Evolutionary conservation across 2,329 filamentous ascomycete genomes (phyloP), one percentile per base, ranked within the genome.

Genomic region (Diplodia scrobiculata): DNA sequence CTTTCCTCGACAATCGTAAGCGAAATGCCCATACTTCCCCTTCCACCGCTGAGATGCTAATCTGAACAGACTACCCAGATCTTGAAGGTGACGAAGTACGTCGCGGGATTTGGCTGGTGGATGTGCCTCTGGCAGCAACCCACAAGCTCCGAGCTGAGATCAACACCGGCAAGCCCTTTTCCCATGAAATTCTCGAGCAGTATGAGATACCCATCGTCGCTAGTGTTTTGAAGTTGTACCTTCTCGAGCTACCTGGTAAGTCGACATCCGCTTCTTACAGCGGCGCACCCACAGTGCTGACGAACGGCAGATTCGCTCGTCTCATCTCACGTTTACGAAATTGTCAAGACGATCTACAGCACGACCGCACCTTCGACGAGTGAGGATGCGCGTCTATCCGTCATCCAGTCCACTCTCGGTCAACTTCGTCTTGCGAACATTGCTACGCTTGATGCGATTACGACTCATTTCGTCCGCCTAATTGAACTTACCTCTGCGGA

Each of bases 301-400:
- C 17, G 11, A 53, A 38, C 25, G 53, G 27, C 71, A 95, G 95
- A 99, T 79, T 98, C 95, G n/a, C 85, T 99, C 68, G 94, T 99
- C 68, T 98, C 95, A 66, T 96, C 92, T 48, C 94, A 98, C 76
- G 92, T 99, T 67, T 99, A 99, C 78, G 96, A 99, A 80, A 98
- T 99, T 74, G 89, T 99, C 76, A 93, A 97, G 80, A 98, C 92
- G 1, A 96, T 99, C 70, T 99, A 99, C 81, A 89, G 88, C 54
- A 92, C 91, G 14, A 89, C 92, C 13, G 84, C 90, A 54, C 66
- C 66, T 6, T 63, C 66, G 6, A 85, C 90, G 50, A 91, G 96
- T 66, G 91, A 96, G 72, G 84, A 88, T 62, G 88, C 91, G 13
- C 90, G 95, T 63, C 86, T 99, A 69, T 90, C 92, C 65, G 92